phyloP scores from a whole-genome alignment of 768 basidiomycete genomes.

The Artomyces pyxidatus region DNA sequence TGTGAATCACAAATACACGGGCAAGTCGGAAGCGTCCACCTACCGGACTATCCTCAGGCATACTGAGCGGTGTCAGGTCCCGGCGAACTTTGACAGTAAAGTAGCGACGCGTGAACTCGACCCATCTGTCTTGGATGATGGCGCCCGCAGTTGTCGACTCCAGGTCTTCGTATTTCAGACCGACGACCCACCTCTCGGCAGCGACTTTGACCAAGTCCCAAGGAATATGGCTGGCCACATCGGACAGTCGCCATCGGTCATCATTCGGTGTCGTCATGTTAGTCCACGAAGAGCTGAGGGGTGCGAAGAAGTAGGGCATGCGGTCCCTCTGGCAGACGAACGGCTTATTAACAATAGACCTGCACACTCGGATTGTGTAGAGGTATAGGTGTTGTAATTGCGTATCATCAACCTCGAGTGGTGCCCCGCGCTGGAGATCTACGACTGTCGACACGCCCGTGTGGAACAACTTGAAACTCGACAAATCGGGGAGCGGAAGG shows the following conservation, averaged over 20 bases:
- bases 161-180: constrained; percentile 33
- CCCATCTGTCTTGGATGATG: constrained; percentile 66
- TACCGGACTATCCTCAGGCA: constrained; percentile 58
- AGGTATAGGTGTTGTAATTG: constrained; percentile 41
- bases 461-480: constrained; percentile 52
- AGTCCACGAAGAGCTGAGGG: constrained; percentile 38
- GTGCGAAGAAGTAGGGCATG: constrained; percentile 62
- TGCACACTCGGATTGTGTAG: constrained; percentile 59
- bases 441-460: constrained; percentile 37
- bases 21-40: constrained; percentile 24
- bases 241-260: constrained; percentile 23
- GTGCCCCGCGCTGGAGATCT: constrained; percentile 36
- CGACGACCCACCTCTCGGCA: constrained; percentile 41
- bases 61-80: constrained; percentile 70
- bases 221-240: constrained; percentile 40
- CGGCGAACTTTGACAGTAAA: constrained; percentile 44
- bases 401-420: constrained; percentile 39
- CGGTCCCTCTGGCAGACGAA: constrained; percentile 44
- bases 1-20: background rate
- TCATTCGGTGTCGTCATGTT: constrained; percentile 15
- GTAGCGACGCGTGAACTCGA: constrained; percentile 72
- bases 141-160: constrained; percentile 38
- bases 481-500: constrained; percentile 51
- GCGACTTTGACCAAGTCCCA: constrained; percentile 57
- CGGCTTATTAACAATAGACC: constrained; percentile 60